Conservation (phyloP, 2,329 filamentous ascomycete genomes). For the Botrytis elliptica region DNA sequence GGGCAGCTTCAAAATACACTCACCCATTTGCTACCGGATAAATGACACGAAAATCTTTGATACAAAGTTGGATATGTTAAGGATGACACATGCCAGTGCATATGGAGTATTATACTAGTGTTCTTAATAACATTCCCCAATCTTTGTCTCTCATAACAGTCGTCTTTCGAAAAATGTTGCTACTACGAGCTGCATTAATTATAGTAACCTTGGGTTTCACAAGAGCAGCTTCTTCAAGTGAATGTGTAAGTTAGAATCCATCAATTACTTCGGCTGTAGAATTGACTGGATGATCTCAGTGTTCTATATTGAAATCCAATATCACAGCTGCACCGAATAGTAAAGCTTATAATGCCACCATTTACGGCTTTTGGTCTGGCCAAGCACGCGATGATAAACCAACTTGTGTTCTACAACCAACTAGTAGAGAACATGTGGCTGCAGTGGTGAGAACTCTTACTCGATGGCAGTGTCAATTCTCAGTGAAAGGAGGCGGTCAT, state of each 20-base stretch:
- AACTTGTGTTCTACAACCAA: neutral
- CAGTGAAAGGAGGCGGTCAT: neutral
- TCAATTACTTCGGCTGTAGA: neutral
- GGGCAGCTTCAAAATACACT: neutral
- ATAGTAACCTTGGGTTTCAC: neutral
- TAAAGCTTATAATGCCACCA: neutral
- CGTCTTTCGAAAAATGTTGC: neutral
- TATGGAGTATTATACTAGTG: neutral
- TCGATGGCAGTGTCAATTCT: neutral
- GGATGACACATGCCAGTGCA: neutral
- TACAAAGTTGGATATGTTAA: neutral
- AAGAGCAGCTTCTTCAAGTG: neutral
- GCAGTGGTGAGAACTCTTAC: neutral
- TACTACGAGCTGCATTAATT: neutral
- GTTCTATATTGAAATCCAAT: neutral
- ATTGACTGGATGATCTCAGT: neutral
- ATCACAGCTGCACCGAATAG: neutral
- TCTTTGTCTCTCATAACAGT: neutral
- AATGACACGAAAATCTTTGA: neutral
- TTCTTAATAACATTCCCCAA: too few relatives aligned
- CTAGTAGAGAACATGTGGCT: neutral
- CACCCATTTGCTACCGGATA: neutral
- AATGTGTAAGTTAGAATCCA: neutral
- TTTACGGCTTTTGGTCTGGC: neutral
- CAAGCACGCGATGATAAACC: constrained; percentile 3